Percentiles rank a stretch among this genome's conserved stretches.
phyloP scores from a whole-genome alignment of 2,329 filamentous ascomycete species.

The Xylaria sp. region DNA sequence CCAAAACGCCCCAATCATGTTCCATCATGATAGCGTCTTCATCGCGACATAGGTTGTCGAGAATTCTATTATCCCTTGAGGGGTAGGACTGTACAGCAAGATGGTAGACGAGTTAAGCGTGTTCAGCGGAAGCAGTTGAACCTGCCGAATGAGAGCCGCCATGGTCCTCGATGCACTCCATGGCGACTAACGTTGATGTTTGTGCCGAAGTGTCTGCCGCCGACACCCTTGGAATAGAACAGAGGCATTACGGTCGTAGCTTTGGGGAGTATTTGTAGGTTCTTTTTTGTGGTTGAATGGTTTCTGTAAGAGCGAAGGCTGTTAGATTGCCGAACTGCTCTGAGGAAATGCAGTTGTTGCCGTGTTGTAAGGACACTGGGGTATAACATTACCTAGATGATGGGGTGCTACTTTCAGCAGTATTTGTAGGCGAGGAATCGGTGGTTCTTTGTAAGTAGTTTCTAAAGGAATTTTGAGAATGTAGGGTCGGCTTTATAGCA shows the following conservation, averaged over 20 bases:
- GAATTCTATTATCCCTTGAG: not conserved
- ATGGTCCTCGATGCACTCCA: constrained; percentile 56
- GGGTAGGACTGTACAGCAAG: not conserved
- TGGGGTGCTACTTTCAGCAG: not conserved
- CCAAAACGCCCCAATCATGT: not conserved
- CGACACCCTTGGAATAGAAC: constrained; percentile 54
- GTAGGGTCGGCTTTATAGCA: not conserved
- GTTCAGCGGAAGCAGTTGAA: constrained; percentile 56
- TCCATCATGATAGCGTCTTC: not conserved
- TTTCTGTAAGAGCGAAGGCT: not conserved
- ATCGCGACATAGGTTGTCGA: not conserved
- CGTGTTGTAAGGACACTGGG: not conserved
- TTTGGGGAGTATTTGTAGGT: not conserved
- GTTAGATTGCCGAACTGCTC: not conserved
- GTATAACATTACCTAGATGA: not conserved
- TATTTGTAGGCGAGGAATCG: not conserved
- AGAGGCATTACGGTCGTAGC: constrained; percentile 49
- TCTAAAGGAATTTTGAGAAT: not conserved
- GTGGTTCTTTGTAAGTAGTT: not conserved
- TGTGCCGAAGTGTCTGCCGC: constrained; percentile 57
- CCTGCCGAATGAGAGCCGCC: constrained; percentile 55
- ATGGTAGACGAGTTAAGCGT: not conserved
- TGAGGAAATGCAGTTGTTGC: not conserved
- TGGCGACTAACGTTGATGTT: constrained; percentile 52
- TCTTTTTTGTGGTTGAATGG: not conserved